These are phyloP conservation scores for Ambrosia artemisiifolia DNA, from an alignment of 129 eudicot species.

Conservation along the genomic window DNA sequence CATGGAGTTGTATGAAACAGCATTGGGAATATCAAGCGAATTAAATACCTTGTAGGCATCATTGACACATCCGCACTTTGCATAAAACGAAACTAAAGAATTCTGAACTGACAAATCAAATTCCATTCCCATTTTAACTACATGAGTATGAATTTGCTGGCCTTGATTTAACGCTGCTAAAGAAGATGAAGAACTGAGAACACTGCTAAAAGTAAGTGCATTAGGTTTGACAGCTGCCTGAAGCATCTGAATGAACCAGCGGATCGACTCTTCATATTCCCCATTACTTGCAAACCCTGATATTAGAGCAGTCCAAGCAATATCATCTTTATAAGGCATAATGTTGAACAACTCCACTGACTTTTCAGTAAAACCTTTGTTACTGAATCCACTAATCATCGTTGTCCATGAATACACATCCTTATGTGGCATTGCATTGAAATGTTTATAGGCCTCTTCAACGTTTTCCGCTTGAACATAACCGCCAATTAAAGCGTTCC, in stretches of 20 bases:
- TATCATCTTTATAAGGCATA: conserved; percentile 74
- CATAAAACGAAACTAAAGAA: conserved; percentile 60
- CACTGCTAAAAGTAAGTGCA: conserved; percentile 60
- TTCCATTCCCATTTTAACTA: conserved; percentile 44
- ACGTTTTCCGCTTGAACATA: conserved; percentile 51
- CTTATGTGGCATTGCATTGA: conserved; percentile 39
- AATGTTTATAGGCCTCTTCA: conserved; percentile 51
- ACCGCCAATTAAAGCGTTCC: conserved; percentile 66
- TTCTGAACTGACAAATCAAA: conserved; percentile 63
- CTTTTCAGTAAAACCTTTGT: conserved; percentile 43
- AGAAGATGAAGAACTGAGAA: conserved; percentile 67
- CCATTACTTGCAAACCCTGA: conserved; percentile 62
- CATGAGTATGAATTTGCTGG: conserved; percentile 50
- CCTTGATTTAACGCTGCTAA: conserved; percentile 63
- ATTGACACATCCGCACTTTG: conserved; percentile 59
- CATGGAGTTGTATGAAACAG: conserved; percentile 68
- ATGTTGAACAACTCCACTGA: conserved; percentile 47
- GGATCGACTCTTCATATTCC: conserved; percentile 49
- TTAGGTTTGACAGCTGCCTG: conserved; percentile 49
- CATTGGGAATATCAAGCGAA: conserved; percentile 46
- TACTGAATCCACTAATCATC: conserved; percentile 64
- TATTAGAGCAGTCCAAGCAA: conserved; percentile 80
- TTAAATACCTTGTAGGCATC: conserved; percentile 51
- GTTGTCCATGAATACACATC: conserved; percentile 76
- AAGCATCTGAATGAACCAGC: conserved; percentile 59